Base-by-base conservation (phyloP, 2,329 filamentous ascomycete genomes). In the Fusarium praegraminearum region DNA sequence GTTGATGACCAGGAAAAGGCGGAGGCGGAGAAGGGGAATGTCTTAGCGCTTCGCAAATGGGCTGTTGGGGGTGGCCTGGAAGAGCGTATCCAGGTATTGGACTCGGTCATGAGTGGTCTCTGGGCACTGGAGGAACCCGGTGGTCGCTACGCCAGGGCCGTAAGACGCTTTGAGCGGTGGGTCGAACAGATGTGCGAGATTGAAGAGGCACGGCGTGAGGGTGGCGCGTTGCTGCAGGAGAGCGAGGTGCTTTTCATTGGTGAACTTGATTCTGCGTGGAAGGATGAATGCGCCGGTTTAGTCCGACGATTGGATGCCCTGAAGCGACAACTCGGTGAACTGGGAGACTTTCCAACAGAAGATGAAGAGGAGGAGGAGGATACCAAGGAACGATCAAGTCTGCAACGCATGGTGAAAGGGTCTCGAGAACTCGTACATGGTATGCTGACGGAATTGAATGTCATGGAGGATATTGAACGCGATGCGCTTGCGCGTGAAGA, bases 91-190 rank as follows among this genome's bases (percentile, higher is more conserved):
- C 88, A 87, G 71, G 76, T 81, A 2, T 79, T 92, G 12, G 88
- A 89, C 70, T 81, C 83, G 30, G 82, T 89, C 18, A 74, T 90
- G 7, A 82, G 81, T 13, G 85, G 86, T 2, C 78, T 91, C 3
- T 90, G 89, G 86, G 78, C 80, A 43, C 77, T 91, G 50, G 84
- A 85, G 49, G 87, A 87, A 58, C 79, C 83, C 0, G 85, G 83
- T 3, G 88, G 87, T 5, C 83, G 85, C 67, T 89, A 90, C 70
- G 81, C 82, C 15, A 82, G 86, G 22, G 79, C 87, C 1, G 84
- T 88, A 32, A 77, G 82, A 57, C 82, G 80, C 40, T 92, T 92
- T 71, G 89, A 90, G 76, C 80, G 77, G 51, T 92, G 90, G 89
- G 80, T 84, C 10, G 80, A 81, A 12, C 76, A 77, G 55, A 83